Evolutionary conservation across 495 filamentous ascomycete genomes (phyloP).

Genomic region (Penicillium paradoxum): DNA sequence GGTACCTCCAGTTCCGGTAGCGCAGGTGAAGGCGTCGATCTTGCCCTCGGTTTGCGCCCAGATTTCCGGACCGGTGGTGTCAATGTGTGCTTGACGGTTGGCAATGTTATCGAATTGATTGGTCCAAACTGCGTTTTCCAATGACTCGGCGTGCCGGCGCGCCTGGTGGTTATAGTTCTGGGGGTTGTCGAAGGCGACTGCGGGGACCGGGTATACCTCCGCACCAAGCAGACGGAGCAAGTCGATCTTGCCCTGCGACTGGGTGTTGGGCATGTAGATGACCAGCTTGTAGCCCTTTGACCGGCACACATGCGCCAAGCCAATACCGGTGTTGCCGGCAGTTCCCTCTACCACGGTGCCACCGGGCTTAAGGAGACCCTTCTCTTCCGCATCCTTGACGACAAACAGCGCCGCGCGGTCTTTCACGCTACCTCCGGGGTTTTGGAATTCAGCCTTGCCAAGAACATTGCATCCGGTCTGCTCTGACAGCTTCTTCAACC

Average conservation of each 20-base stretch:
- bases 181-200: conserved; percentile 93
- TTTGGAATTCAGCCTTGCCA: conserved; percentile 98
- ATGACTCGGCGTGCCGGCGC: conserved; percentile 72
- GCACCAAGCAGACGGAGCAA: conserved; percentile 85
- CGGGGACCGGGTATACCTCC: conserved; percentile 97
- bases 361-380: conserved; percentile 71
- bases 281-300: conserved; percentile 89
- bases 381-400: conserved; percentile 87
- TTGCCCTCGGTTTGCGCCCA: conserved; percentile 89
- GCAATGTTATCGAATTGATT: conserved; percentile 98
- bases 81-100: conserved; percentile 89
- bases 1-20: conserved; percentile 89
- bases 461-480: conserved; percentile 92
- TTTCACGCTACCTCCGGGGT: conserved; percentile 94
- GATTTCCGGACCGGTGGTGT: conserved; percentile 95
- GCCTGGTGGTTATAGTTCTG: conserved; percentile 98
- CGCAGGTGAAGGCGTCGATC: conserved; percentile 91
- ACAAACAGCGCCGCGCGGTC: conserved; percentile 95
- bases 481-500: conserved; percentile 79
- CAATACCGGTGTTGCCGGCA: conserved; percentile 96
- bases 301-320: conserved; percentile 92
- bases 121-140: conserved; percentile 94
- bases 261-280: conserved; percentile 99
- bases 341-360: conserved; percentile 97
- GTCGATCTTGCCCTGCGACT: conserved; percentile 97